These are phyloP conservation scores for Monosporascus sp. DNA, from an alignment of 2,329 filamentous ascomycete species.

Conservation along the genomic window DNA sequence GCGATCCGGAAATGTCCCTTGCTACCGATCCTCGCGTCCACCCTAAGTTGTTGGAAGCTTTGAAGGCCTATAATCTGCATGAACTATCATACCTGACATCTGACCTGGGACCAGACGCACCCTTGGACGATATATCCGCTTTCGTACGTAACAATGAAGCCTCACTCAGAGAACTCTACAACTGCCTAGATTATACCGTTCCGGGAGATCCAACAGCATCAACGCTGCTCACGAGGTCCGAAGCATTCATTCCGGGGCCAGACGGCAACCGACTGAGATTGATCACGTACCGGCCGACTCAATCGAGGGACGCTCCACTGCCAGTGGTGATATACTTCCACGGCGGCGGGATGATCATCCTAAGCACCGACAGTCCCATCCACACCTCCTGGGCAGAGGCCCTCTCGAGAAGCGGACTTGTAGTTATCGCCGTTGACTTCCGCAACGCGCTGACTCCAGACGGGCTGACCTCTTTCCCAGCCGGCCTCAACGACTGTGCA, in stretches of 20 bases:
- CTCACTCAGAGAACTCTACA: not conserved
- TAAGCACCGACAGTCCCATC: not conserved
- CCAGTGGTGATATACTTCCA: not conserved
- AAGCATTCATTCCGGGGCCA: not conserved
- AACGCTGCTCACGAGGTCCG: not conserved
- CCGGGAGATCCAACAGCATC: not conserved
- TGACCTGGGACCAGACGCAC: not conserved
- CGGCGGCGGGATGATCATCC: not conserved
- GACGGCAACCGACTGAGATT: not conserved
- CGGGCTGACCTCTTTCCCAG: not conserved
- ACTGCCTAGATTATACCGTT: not conserved
- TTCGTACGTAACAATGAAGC: not conserved
- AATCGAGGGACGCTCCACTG: not conserved
- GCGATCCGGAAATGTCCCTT: not conserved
- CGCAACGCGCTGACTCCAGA: not conserved
- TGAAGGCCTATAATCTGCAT: not conserved
- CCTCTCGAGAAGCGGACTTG: not conserved
- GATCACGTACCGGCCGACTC: not conserved
- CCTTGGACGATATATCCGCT: not conserved
- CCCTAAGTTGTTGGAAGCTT: not conserved
- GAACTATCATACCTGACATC: not conserved
- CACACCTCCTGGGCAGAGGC: not conserved
- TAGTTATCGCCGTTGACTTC: not conserved
- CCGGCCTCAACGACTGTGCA: not conserved
- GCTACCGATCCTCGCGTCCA: not conserved